Base-by-base conservation (phyloP, 768 basidiomycete genomes). In the Mycena rebaudengoi region DNA sequence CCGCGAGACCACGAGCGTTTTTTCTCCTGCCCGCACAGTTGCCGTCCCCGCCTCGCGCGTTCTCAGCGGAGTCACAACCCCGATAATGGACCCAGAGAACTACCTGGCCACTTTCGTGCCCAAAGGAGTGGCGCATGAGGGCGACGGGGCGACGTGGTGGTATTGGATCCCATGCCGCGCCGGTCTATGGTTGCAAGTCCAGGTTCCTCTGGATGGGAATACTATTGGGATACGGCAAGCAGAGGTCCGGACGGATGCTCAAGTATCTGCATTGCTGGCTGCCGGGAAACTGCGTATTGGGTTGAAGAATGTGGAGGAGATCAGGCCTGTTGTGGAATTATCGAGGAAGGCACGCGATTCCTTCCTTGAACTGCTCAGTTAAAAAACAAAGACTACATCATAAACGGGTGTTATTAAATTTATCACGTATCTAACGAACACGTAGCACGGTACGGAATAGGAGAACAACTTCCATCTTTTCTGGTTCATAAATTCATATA, bases 141-240 rank as follows among this genome's bases (percentile, higher is more conserved):
- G 71, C 20, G 49, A 46, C 7, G 44, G 55, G 16, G 41, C 66
- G 2, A 41, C 61, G 12, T 75, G 74, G 74, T 68, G 60, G 51
- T 74, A 71, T 58, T 74, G 68, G 71, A 68, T 75, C n/a, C 74
- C 74, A 6, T 68, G 66, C 40, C 57, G 48, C 29, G 21, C 43
- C 4, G 68, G 69, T 6, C 26, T 41, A 21, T 76, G 74, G 74
- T 26, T 74, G n/a, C 66, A 70, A 37, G 41, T 35, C 20, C 13
- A 35, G 12, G 13, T 53, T 20, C 52, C 52, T 4, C 12, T 16
- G 3, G 16, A 26, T 18, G 21, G 5, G 26, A 53, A 29, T 6
- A 53, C 39, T 1, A 20, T 41, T 3, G 52, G 52, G 2, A 41
- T 41, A 7, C 52, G 41, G 37, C 37, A 53, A n/a, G 52, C 39